Evolutionary conservation across 352 stramenopile species (phyloP).

Genomic region (Peronospora farinosa): DNA sequence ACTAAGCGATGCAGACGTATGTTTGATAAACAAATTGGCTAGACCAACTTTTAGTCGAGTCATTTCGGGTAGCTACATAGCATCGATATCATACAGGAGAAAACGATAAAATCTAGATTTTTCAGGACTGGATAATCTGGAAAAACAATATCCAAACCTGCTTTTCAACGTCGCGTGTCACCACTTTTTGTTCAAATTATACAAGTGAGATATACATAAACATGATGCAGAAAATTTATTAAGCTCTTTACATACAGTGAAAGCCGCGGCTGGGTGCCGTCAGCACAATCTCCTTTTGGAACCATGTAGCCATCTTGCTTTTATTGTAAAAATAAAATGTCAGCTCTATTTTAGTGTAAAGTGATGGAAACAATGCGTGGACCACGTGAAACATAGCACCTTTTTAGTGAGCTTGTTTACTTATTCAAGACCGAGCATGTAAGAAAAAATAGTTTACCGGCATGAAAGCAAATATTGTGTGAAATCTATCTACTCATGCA

Average conservation of each 20-base stretch:
- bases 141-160: conserved; percentile 37
- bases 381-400: neutral
- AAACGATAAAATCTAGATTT: neutral
- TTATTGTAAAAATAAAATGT: no score
- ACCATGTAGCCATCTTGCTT: conserved; percentile 55
- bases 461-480: no score
- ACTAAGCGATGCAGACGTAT: conserved; percentile 93
- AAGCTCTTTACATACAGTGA: conserved; percentile 43
- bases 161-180: conserved; percentile 78
- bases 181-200: conserved; percentile 36
- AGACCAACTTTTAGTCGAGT: conserved; percentile 88
- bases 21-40: conserved; percentile 94
- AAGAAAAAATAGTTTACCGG: no score
- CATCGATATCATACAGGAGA: neutral
- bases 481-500: neutral
- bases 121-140: neutral
- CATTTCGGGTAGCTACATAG: conserved; percentile 52
- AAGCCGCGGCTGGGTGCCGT: conserved; percentile 75
- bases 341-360: no score
- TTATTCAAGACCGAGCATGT: no score
- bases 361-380: neutral
- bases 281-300: conserved; percentile 85
- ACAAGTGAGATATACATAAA: conserved; percentile 3
- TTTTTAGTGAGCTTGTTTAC: no score
- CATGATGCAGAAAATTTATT: neutral